Percentiles rank a stretch among this genome's conserved stretches.
These are phyloP conservation scores for Lichina pygmaea DNA, from an alignment of 495 filamentous ascomycete species.

Conservation along the genomic window DNA sequence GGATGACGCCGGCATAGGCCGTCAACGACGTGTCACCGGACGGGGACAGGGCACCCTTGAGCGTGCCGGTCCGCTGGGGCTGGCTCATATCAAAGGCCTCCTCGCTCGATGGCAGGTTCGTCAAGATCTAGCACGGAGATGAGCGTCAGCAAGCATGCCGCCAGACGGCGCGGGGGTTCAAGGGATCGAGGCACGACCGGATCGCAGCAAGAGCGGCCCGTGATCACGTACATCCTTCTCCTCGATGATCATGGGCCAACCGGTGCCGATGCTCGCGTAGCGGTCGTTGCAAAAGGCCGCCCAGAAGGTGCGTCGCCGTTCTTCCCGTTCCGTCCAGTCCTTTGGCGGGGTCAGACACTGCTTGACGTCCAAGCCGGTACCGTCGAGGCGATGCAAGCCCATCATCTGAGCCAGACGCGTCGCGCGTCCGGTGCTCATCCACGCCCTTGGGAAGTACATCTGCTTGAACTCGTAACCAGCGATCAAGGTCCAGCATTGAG, in stretches of 20 bases:
- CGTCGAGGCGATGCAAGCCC: conserved; percentile 74
- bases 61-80: conserved; percentile 35
- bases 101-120: conserved; percentile 60
- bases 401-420: conserved; percentile 70
- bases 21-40: conserved; percentile 44
- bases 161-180: not conserved
- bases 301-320: conserved; percentile 83
- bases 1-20: conserved; percentile 51
- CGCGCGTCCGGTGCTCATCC: conserved; percentile 68
- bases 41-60: conserved; percentile 47
- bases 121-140: conserved; percentile 29
- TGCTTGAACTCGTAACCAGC: conserved; percentile 78
- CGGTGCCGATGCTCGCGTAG: conserved; percentile 89
- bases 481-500: conserved; percentile 60
- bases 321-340: conserved; percentile 86
- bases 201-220: not conserved
- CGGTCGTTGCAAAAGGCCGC: conserved; percentile 72
- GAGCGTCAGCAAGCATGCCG: not conserved
- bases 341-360: conserved; percentile 60
- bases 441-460: conserved; percentile 94
- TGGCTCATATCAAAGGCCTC: conserved; percentile 68
- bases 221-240: conserved; percentile 45
- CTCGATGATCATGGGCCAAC: conserved; percentile 87
- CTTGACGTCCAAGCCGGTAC: conserved; percentile 69
- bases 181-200: not conserved